Conservation (phyloP, 1,284 basidiomycete genomes). For the Cutaneotrichosporon arboriforme region DNA sequence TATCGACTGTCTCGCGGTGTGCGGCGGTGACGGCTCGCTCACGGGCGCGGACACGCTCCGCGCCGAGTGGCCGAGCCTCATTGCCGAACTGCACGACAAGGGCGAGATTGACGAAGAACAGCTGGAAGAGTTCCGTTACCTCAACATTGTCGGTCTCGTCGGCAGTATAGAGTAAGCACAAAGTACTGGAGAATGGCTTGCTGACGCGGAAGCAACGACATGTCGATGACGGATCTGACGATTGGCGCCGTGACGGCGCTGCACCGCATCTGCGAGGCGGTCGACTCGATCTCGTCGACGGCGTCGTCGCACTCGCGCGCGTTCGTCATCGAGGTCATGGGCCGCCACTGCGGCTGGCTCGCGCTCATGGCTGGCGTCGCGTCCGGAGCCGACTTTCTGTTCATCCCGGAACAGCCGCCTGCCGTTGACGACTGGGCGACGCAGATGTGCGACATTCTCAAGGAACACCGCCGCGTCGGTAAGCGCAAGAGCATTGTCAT, state of each 20-base stretch:
- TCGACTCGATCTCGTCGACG: slow-evolving; percentile 97
- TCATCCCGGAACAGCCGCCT: slow-evolving; percentile 92
- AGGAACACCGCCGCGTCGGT: slow-evolving; percentile 82
- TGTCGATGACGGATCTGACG: slow-evolving; percentile 95
- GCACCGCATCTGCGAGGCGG: slow-evolving; percentile 92
- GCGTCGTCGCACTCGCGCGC: slow-evolving; percentile 93
- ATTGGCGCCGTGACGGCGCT: slow-evolving; percentile 94
- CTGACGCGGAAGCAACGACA: slow-evolving; percentile 65
- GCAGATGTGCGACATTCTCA: slow-evolving; percentile 83
- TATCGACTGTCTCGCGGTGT: slow-evolving; percentile 93
- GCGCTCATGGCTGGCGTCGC: slow-evolving; percentile 88
- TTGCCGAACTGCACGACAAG: slow-evolving; percentile 62
- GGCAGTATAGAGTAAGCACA: slow-evolving; percentile 78
- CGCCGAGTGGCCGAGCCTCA: slow-evolving; percentile 83
- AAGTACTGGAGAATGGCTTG: neutral
- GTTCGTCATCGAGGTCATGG: slow-evolving; percentile 99
- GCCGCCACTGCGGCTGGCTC: slow-evolving; percentile 95
- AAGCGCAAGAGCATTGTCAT: slow-evolving; percentile 99
- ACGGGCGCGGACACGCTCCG: slow-evolving; percentile 94
- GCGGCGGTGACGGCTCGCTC: slow-evolving; percentile 92
- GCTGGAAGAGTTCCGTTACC: slow-evolving; percentile 64
- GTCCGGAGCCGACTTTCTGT: slow-evolving; percentile 92
- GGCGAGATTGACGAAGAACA: slow-evolving; percentile 72
- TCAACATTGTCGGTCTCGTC: slow-evolving; percentile 94
- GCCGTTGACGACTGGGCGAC: slow-evolving; percentile 75